Evolutionary conservation across 2,329 filamentous ascomycete species (phyloP).

Genomic region (Pseudocercospora fuligena): DNA sequence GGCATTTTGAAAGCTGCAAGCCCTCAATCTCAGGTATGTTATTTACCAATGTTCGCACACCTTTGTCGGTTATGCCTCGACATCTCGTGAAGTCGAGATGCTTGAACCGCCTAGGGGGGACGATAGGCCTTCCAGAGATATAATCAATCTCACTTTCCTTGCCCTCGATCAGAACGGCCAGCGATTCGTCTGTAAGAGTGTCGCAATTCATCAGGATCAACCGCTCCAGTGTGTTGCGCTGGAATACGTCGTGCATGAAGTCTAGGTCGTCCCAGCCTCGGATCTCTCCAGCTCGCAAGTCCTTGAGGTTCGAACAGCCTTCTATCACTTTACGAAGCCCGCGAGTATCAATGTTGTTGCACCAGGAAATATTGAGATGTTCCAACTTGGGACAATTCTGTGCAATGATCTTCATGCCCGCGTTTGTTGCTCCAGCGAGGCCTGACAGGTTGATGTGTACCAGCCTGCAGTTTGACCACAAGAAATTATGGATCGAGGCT

Average conservation of each 20-base stretch:
- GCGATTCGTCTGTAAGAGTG: conserved; percentile 74
- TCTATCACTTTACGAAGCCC: conserved; percentile 75
- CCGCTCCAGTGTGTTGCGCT: conserved; percentile 80
- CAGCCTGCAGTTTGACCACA: conserved; percentile 78
- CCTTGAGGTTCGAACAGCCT: conserved; percentile 72
- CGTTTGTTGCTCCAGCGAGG: conserved; percentile 77
- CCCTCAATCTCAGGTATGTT: conserved; percentile 81
- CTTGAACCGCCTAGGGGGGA: conserved; percentile 76
- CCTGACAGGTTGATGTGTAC: conserved; percentile 87
- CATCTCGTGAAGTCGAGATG: conserved; percentile 88
- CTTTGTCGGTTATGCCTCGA: conserved; percentile 70
- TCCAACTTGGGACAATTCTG: conserved; percentile 81
- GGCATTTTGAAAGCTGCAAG: conserved; percentile 79
- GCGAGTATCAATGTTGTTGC: conserved; percentile 78
- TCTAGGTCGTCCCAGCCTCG: conserved; percentile 75
- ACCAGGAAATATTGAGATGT: conserved; percentile 90
- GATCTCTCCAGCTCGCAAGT: conserved; percentile 82
- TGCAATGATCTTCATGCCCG: conserved; percentile 83
- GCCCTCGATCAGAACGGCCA: conserved; percentile 77
- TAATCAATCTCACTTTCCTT: conserved; percentile 77
- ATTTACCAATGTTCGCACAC: conserved; percentile 72
- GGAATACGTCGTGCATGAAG: conserved; percentile 75
- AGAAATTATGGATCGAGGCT: conserved; percentile 74
- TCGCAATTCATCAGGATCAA: conserved; percentile 80
- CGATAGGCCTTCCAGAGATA: conserved; percentile 74